A percentile compares a stretch with the other conserved stretches of the same genome.
Conservation (phyloP, 1,139 yeast genomes). For the Geotrichum macrosporum region DNA sequence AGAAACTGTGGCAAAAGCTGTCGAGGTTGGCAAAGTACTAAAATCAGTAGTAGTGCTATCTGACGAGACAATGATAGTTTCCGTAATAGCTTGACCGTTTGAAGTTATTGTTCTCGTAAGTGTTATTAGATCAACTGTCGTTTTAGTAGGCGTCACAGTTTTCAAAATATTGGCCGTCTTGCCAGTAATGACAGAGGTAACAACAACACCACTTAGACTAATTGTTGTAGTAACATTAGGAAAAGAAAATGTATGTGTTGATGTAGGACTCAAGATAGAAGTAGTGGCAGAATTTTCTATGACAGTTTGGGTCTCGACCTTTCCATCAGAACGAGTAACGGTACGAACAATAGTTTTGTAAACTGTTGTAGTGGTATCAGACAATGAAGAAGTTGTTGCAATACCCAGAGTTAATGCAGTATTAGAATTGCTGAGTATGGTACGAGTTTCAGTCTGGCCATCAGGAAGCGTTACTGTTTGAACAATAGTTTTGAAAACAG, state of each 20-base stretch:
- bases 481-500: too few species aligned
- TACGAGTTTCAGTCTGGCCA: conserved; percentile 6
- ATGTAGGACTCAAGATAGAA: conserved; percentile 3
- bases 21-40: background rate
- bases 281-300: conserved; percentile 10
- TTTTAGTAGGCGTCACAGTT: conserved; percentile 7
- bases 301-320: conserved; percentile 5
- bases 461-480: conserved; percentile 8
- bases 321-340: conserved; percentile 16
- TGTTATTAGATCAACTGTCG: background rate
- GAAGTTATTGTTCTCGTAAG: conserved; percentile 2
- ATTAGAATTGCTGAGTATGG: background rate
- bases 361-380: conserved; percentile 7
- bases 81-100: conserved; percentile 3
- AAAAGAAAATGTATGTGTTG: background rate
- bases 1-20: background rate
- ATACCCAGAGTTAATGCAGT: conserved; percentile 4
- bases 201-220: conserved; percentile 12
- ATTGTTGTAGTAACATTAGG: conserved; percentile 12
- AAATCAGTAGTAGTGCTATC: background rate
- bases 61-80: conserved; percentile 9
- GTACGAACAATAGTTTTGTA: conserved; percentile 2
- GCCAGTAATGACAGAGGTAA: conserved; percentile 2
- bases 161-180: background rate
- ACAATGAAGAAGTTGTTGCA: conserved; percentile 4